Percentiles rank a stretch among this genome's conserved stretches.
Conservation (phyloP, 331 rosid genomes). For the Prunus yedoensis region DNA sequence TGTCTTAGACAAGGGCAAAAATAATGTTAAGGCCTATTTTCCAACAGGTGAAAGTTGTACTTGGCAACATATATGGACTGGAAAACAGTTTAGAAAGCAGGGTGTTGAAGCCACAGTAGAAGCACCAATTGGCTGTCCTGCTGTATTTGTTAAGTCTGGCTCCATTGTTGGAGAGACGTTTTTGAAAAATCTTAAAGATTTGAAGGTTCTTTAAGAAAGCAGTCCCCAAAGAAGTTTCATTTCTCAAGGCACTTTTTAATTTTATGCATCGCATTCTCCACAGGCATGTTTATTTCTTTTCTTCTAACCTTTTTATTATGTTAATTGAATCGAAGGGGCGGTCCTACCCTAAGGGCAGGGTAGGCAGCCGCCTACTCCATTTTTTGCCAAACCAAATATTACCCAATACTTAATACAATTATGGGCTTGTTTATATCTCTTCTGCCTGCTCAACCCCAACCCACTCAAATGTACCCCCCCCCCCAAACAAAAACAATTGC, state of each 20-base stretch:
- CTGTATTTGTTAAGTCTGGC: constrained; percentile 74
- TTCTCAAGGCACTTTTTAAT: background rate
- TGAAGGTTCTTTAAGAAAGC: constrained; percentile 48
- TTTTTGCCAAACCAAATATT: no score
- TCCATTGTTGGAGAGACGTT: constrained; percentile 74
- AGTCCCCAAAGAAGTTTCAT: constrained; percentile 17
- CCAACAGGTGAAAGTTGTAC: constrained; percentile 59
- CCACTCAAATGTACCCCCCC: no score
- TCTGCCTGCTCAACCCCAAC: no score
- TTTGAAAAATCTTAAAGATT: constrained; percentile 54
- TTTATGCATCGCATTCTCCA: background rate
- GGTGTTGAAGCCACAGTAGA: constrained; percentile 73
- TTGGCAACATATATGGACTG: constrained; percentile 91
- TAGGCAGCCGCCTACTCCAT: no score
- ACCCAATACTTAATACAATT: no score
- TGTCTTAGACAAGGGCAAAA: constrained; percentile 78
- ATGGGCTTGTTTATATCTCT: no score
- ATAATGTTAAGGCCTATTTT: constrained; percentile 70
- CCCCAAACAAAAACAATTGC: no score
- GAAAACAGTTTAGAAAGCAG: constrained; percentile 50
- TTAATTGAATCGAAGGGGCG: no score
- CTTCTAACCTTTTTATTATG: no score
- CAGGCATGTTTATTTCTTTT: no score
- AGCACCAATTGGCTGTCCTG: constrained; percentile 80
- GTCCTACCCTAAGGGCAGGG: no score